Evolutionary conservation across 768 basidiomycete genomes (phyloP).

Genomic region (Zangia roseola): DNA sequence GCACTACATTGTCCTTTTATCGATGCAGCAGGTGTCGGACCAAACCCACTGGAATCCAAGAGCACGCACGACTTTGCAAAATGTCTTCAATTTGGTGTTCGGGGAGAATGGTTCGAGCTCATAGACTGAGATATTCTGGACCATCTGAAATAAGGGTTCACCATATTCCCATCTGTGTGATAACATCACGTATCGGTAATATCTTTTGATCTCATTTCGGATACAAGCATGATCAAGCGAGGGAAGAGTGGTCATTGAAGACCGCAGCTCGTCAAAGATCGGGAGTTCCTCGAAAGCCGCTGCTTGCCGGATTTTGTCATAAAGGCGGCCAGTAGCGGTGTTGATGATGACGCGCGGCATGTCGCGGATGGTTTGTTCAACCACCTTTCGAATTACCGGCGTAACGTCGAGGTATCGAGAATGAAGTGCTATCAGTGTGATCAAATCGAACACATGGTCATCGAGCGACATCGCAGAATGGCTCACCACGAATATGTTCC

Average conservation of each 20-base stretch:
- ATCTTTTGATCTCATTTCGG: background rate
- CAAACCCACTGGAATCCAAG: background rate
- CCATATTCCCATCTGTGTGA: background rate
- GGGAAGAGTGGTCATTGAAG: slow-evolving; percentile 1
- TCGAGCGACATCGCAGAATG: background rate
- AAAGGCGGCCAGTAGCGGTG: slow-evolving; percentile 3
- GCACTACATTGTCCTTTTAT: background rate
- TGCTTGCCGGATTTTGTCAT: slow-evolving; percentile 8
- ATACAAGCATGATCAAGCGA: background rate
- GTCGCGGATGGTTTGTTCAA: background rate
- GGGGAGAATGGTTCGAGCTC: background rate
- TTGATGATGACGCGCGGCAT: slow-evolving; percentile 2
- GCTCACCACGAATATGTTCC: background rate
- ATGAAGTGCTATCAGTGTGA: background rate
- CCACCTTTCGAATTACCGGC: background rate
- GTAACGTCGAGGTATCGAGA: background rate
- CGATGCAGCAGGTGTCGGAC: background rate
- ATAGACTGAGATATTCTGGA: background rate
- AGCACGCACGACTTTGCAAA: background rate
- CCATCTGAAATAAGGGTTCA: background rate
- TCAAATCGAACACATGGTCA: background rate
- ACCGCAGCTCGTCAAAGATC: slow-evolving; percentile 1
- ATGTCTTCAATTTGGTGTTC: background rate
- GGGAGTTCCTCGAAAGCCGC: slow-evolving; percentile 7
- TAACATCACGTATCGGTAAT: background rate